Percentiles rank a stretch among this genome's conserved stretches.
Conservation (phyloP, 1,284 basidiomycete species). For the Marasmius tenuissimus region DNA sequence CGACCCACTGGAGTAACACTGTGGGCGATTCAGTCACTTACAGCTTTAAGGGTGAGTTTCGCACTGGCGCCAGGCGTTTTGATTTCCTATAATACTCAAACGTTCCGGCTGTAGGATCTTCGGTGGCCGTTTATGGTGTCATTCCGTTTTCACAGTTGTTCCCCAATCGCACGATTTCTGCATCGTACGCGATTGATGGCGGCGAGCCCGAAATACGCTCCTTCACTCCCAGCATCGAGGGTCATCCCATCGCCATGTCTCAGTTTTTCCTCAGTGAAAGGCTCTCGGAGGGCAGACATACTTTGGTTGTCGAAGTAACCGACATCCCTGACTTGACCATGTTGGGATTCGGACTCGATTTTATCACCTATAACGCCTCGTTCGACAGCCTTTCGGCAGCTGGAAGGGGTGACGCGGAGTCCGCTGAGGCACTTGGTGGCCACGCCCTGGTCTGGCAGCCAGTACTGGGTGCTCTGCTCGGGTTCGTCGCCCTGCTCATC, state of each 20-base stretch:
- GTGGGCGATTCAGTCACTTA: constrained; percentile 33
- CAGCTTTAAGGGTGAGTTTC: constrained; percentile 32
- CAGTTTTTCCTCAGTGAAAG: constrained; percentile 32
- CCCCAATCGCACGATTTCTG: constrained; percentile 28
- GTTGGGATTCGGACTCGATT: constrained; percentile 31
- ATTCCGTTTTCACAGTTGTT: constrained; percentile 21
- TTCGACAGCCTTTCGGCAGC: constrained; percentile 20
- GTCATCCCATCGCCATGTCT: constrained; percentile 29
- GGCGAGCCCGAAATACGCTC: constrained; percentile 20
- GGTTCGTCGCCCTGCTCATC: background rate
- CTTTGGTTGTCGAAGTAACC: constrained; percentile 33
- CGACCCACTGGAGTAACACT: constrained; percentile 34
- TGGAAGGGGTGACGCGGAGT: background rate
- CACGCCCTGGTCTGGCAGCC: background rate
- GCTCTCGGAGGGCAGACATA: constrained; percentile 30
- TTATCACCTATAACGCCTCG: constrained; percentile 35
- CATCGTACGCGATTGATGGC: constrained; percentile 32
- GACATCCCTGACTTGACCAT: constrained; percentile 29
- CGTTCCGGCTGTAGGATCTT: constrained; percentile 26
- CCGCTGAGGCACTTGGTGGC: background rate
- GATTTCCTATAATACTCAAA: constrained; percentile 7
- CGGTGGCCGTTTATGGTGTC: constrained; percentile 34
- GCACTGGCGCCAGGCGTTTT: background rate
- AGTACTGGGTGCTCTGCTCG: background rate
- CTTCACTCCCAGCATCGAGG: constrained; percentile 27